These are phyloP conservation scores for Diphasiastrum complanatum DNA, from an alignment of 83 land plant genomes.

Conservation along the genomic window DNA sequence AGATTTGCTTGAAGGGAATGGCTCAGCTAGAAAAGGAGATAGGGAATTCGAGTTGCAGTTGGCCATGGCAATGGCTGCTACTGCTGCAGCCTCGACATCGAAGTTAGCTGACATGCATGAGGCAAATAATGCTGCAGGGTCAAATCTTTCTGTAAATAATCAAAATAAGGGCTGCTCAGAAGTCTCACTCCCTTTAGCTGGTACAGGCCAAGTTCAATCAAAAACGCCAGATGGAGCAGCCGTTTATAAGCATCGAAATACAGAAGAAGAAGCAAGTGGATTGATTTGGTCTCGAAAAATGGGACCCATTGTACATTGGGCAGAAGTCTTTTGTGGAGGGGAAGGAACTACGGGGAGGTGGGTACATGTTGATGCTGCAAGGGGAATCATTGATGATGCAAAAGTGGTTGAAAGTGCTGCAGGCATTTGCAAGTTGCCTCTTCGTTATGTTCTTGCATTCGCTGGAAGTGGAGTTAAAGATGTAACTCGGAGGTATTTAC, in stretches of 20 bases:
- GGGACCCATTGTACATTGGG: slow-evolving; percentile 80
- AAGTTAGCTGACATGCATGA: neutral
- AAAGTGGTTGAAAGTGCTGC: slow-evolving; percentile 64
- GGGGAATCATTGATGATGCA: slow-evolving; percentile 69
- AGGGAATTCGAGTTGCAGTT: slow-evolving; percentile 81
- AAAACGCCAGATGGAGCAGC: too few relatives aligned
- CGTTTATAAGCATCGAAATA: too few relatives aligned
- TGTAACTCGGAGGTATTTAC: slow-evolving; percentile 83
- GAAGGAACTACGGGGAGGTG: slow-evolving; percentile 49
- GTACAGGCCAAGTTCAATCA: too few relatives aligned
- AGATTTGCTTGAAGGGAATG: neutral
- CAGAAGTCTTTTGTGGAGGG: slow-evolving; percentile 84
- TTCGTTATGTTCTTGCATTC: slow-evolving; percentile 92
- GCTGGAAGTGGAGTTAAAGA: slow-evolving; percentile 93
- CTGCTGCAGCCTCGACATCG: slow-evolving; percentile 32
- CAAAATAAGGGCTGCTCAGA: too few relatives aligned
- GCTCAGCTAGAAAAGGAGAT: slow-evolving; percentile 66
- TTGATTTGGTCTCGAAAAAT: slow-evolving; percentile 71
- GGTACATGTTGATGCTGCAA: slow-evolving; percentile 91
- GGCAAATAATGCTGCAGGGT: neutral
- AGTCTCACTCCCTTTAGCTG: too few relatives aligned
- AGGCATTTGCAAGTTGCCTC: slow-evolving; percentile 53
- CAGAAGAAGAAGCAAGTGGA: slow-evolving; percentile 10
- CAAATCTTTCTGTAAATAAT: neutral
- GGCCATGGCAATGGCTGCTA: slow-evolving; percentile 84